Evolutionary conservation across 2,329 filamentous ascomycete genomes (phyloP).

Genomic region (Diplodia intermedia): DNA sequence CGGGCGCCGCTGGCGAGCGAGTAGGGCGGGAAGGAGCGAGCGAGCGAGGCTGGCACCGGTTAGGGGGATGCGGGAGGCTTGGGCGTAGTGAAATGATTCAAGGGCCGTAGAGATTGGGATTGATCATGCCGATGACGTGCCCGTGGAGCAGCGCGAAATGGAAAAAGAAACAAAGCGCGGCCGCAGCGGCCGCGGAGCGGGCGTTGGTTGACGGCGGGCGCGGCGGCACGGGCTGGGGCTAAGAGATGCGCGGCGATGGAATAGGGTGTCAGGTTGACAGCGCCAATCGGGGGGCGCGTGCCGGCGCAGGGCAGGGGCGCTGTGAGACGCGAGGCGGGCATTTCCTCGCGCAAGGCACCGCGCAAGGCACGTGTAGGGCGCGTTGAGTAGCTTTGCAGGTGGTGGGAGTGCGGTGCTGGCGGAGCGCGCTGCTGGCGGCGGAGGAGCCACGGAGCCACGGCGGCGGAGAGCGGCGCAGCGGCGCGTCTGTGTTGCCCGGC

Average conservation of each 20-base stretch:
- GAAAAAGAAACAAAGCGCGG: slow-evolving; percentile 24
- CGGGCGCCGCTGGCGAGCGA: slow-evolving; percentile 41
- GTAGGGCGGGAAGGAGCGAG: slow-evolving; percentile 3
- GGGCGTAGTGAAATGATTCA: slow-evolving; percentile 28
- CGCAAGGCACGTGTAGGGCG: not conserved
- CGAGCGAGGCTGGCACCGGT: not conserved
- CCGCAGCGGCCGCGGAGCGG: slow-evolving; percentile 20
- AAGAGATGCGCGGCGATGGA: not conserved
- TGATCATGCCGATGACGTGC: slow-evolving; percentile 26
- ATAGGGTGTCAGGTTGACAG: slow-evolving; percentile 22
- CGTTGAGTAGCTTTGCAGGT: too few species aligned
- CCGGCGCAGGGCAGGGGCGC: slow-evolving; percentile 14
- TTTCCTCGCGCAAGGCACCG: slow-evolving; percentile 1
- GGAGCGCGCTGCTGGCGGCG: not conserved
- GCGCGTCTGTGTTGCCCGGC: not conserved
- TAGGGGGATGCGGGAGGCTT: slow-evolving; percentile 20
- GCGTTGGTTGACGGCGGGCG: slow-evolving; percentile 9
- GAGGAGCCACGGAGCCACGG: not conserved
- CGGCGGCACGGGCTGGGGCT: slow-evolving; percentile 20
- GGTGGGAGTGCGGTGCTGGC: not conserved
- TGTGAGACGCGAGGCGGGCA: slow-evolving; percentile 14
- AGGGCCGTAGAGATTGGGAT: slow-evolving; percentile 28
- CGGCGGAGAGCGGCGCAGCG: slow-evolving; percentile 3
- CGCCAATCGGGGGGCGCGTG: slow-evolving; percentile 6
- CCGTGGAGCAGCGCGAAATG: slow-evolving; percentile 26